Conservation (phyloP, 805 yeast genomes). For the Sugiyamaella mastotermitis region DNA sequence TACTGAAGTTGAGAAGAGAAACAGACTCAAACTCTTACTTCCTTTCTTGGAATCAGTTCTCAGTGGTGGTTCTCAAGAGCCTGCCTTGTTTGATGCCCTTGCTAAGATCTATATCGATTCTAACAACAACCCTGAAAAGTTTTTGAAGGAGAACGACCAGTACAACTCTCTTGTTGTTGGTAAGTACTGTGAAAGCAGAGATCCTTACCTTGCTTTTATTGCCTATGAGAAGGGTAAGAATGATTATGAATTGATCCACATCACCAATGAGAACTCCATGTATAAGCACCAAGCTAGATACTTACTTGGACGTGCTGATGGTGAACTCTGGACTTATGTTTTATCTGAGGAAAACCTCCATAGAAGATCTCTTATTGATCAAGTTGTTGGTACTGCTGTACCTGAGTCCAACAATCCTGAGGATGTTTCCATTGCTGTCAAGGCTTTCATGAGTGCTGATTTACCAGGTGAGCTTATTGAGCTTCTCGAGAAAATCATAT, state of each 20-base stretch:
- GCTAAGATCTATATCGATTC: conserved; percentile 98
- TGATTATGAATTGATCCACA: conserved; percentile 80
- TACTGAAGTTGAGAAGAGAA: conserved; percentile 93
- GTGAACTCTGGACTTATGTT: conserved; percentile 74
- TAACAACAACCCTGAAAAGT: conserved; percentile 95
- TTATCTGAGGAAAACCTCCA: conserved; percentile 70
- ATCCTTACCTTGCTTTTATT: conserved; percentile 95
- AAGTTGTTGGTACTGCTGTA: conserved; percentile 91
- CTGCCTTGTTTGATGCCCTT: conserved; percentile 86
- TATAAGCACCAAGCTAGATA: conserved; percentile 99
- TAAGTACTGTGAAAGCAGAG: conserved; percentile 97
- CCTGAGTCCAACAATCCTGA: conserved; percentile 92
- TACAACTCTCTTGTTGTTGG: conserved; percentile 96
- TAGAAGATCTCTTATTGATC: conserved; percentile 88
- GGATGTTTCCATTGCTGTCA: conserved; percentile 88
- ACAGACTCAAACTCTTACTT: conserved; percentile 80
- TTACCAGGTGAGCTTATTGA: conserved; percentile 90
- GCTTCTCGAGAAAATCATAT: conserved; percentile 87
- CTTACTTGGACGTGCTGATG: conserved; percentile 81
- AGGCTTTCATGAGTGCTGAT: conserved; percentile 93
- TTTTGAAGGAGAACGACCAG: conserved; percentile 80
- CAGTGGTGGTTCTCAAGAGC: conserved; percentile 75
- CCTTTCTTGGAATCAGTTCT: conserved; percentile 91
- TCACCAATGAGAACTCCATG: conserved; percentile 97
- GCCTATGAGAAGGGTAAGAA: conserved; percentile 94